phyloP scores from a whole-genome alignment of 148 eudicot genomes.

The Tetragonia tetragonoides region DNA sequence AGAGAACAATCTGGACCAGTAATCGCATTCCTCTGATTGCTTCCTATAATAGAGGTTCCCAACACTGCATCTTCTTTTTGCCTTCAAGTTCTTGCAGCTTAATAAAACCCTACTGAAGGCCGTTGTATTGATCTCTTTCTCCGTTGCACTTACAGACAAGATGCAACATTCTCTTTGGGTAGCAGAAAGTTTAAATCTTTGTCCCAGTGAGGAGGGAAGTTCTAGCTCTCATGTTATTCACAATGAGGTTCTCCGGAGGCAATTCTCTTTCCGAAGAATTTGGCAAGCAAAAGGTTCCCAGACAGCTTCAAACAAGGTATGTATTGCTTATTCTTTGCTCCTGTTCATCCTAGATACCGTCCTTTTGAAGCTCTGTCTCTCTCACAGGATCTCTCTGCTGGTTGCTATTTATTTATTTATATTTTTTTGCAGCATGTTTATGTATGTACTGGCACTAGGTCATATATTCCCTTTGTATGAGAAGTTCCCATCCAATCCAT shows the following conservation, averaged over 20 bases:
- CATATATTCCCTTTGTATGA: not conserved
- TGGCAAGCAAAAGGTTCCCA: slow-evolving; percentile 91
- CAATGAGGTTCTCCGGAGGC: slow-evolving; percentile 47
- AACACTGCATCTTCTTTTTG: not conserved
- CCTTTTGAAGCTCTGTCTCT: not conserved
- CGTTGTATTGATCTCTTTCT: slow-evolving; percentile 1
- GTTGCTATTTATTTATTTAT: not conserved
- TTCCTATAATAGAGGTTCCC: slow-evolving; percentile 76
- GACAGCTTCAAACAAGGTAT: slow-evolving; percentile 83
- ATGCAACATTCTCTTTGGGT: slow-evolving; percentile 91
- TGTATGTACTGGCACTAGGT: not conserved
- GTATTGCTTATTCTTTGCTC: slow-evolving; percentile 11
- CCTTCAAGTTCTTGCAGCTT: not conserved
- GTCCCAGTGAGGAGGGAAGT: slow-evolving; percentile 32
- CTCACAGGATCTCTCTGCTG: not conserved
- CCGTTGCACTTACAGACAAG: slow-evolving; percentile 48
- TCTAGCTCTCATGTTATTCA: slow-evolving; percentile 41
- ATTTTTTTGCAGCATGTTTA: not conserved
- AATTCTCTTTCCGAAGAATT: slow-evolving; percentile 69
- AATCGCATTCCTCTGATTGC: slow-evolving; percentile 79
- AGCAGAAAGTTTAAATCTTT: slow-evolving; percentile 46
- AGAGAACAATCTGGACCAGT: slow-evolving; percentile 94
- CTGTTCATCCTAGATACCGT: not conserved
- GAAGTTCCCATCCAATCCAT: not conserved
- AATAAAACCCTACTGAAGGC: slow-evolving; percentile 6